Evolutionary conservation across 495 filamentous ascomycete species (phyloP), one percentile per base, ranked within the genome.

Genomic region (Barbatosphaeria neglecta): DNA sequence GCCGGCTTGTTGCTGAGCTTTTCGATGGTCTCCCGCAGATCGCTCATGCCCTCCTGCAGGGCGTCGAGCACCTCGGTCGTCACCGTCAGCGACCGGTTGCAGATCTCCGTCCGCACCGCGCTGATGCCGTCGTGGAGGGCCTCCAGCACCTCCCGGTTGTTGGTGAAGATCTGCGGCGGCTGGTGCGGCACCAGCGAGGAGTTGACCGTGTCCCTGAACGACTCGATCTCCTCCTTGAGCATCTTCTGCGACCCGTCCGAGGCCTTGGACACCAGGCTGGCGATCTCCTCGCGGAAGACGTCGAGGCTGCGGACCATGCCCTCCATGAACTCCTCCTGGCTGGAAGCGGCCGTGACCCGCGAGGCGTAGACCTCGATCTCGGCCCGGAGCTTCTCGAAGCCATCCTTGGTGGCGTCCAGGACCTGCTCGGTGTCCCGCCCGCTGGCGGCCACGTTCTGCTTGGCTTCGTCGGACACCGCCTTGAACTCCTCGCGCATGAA

Each of bases 361-460:
- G 83, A 80, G 19, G 87, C 82, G 48, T 90, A 90, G n/a, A 63
- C 67, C 62, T 92, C 86, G 45, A 94, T 86, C 41, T 90, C 81
- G 19, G 72, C 70, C n/a, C 84, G 78, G 4, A 96, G 74, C 42
- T 75, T 77, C 51, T 90, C 86, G 31, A 95, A 74, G 3, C 86
- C 86, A 59, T 93, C 87, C 57, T 85, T 89, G 47, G 90, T 78
- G 2, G 87, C 84, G 58, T 90, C 84, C 2, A 94, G 70, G 20
- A 93, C 75, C 53, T 92, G 81, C 58, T 87, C 85, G 0, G 84
- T 87, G 55, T 88, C 86, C 43, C 76, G 70, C 37, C 83, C 85
- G 53, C 78, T 84, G 22, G 82, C 80, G 0, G 84, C 71, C 15
- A 83, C 77, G 53, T 83, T 87, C 54, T 88, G 75, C 54, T 87